Evolutionary conservation across 2,329 filamentous ascomycete species (phyloP).

Genomic region (Keithomyces neogunnii): DNA sequence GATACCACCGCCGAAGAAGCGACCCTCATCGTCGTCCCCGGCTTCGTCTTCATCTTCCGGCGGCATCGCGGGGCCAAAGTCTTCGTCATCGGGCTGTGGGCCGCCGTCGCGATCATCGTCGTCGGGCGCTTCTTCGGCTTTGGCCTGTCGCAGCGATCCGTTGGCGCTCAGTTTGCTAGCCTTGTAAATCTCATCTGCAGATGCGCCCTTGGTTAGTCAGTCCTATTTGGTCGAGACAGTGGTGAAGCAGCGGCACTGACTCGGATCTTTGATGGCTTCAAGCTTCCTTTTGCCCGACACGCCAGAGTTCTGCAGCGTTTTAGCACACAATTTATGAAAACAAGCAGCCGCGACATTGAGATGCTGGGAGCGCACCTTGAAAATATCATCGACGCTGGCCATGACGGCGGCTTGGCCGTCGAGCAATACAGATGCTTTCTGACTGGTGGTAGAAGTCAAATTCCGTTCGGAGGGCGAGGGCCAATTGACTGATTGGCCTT

Average conservation of each 20-base stretch:
- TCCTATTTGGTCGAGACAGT: background rate
- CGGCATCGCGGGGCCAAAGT: conserved; percentile 34
- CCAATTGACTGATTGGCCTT: too few relatives aligned
- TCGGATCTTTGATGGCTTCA: conserved; percentile 52
- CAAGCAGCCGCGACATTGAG: background rate
- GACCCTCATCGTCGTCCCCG: conserved; percentile 78
- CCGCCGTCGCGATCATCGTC: conserved; percentile 36
- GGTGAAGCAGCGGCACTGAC: conserved; percentile 30
- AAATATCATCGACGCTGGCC: conserved; percentile 51
- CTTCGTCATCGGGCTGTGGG: conserved; percentile 42
- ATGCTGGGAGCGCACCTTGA: conserved; percentile 32
- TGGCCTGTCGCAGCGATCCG: conserved; percentile 35
- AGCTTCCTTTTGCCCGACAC: conserved; percentile 54
- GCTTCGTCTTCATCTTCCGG: conserved; percentile 43
- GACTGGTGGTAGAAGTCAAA: too few relatives aligned
- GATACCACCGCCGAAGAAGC: conserved; percentile 92
- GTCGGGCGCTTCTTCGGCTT: conserved; percentile 29
- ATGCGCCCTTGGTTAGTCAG: background rate
- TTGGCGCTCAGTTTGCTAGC: conserved; percentile 44
- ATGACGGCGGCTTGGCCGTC: conserved; percentile 22
- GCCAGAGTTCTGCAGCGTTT: conserved; percentile 28
- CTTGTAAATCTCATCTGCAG: conserved; percentile 54
- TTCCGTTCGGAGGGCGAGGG: too few relatives aligned
- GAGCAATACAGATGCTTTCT: background rate
- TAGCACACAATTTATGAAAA: background rate